phyloP scores from a whole-genome alignment of 768 basidiomycete genomes.

The Terana coerulea region DNA sequence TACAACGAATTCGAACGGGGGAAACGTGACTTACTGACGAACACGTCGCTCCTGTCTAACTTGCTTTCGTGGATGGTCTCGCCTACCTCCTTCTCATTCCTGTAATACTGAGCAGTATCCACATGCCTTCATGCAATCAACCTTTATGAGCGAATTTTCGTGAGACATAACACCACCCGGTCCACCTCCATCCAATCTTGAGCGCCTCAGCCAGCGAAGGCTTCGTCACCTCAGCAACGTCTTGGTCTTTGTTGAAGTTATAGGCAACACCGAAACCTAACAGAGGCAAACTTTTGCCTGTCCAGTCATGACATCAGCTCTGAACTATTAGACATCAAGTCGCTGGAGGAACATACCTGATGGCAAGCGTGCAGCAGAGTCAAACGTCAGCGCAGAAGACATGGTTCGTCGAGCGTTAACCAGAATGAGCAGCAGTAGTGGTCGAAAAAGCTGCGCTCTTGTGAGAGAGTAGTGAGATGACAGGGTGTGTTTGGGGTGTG shows the following conservation, averaged over 20 bases:
- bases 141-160: not conserved
- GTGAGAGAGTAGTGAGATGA: no score
- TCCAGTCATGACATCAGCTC: not conserved
- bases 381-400: constrained; percentile 4
- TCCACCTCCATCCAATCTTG: constrained; percentile 14
- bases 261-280: constrained; percentile 17
- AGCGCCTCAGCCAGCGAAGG: constrained; percentile 11
- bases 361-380: not conserved
- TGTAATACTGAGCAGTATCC: constrained; percentile 70
- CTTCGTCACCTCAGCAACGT: constrained; percentile 7
- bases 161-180: not conserved
- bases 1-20: no score
- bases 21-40: constrained; percentile 53
- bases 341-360: constrained; percentile 4
- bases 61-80: constrained; percentile 55
- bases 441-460: no score
- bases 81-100: constrained; percentile 61
- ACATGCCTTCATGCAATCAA: constrained; percentile 46
- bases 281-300: constrained; percentile 9
- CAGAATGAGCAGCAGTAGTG: not conserved
- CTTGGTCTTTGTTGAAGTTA: constrained; percentile 11
- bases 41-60: constrained; percentile 54
- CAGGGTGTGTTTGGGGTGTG: no score
- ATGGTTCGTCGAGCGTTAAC: not conserved
- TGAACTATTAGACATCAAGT: not conserved